A percentile compares a stretch with the other conserved stretches of the same genome.
phyloP scores from a whole-genome alignment of 2,329 filamentous ascomycete species.

The Exophiala spinifera region DNA sequence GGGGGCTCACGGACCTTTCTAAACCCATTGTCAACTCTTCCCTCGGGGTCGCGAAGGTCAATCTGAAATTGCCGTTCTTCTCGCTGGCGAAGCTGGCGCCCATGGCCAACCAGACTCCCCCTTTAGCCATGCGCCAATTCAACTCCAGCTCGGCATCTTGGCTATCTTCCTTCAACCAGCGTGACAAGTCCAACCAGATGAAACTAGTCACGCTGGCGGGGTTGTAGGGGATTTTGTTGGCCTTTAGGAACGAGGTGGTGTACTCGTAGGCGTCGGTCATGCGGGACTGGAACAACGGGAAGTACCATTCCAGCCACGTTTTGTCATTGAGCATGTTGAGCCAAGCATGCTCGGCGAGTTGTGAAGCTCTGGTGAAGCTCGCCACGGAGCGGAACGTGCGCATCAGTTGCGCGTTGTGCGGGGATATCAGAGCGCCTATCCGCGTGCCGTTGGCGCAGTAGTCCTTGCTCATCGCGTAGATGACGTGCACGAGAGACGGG shows the following conservation, averaged over 20 bases:
- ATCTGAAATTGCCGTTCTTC: conserved; percentile 21
- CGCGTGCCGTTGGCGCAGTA: conserved; percentile 25
- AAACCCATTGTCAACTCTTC: conserved; percentile 22
- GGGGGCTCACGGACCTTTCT: conserved; percentile 11
- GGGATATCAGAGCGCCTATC: conserved; percentile 43
- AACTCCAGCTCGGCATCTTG: conserved; percentile 16
- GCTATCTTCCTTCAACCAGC: conserved; percentile 17
- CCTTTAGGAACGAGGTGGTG: conserved; percentile 12
- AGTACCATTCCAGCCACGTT: conserved; percentile 17
- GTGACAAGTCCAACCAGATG: conserved; percentile 24
- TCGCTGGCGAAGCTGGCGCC: conserved; percentile 21
- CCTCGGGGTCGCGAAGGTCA: conserved; percentile 24
- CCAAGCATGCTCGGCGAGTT: conserved; percentile 39
- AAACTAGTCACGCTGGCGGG: conserved; percentile 22
- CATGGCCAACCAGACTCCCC: conserved; percentile 23
- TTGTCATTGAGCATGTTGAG: conserved; percentile 20
- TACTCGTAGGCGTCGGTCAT: conserved; percentile 24
- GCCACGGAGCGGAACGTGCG: conserved; percentile 39
- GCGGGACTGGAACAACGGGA: conserved; percentile 14
- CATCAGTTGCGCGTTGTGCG: conserved; percentile 42
- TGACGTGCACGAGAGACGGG: conserved; percentile 21
- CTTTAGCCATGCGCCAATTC: conserved; percentile 18
- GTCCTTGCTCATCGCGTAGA: conserved; percentile 25
- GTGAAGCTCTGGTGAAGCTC: conserved; percentile 49
- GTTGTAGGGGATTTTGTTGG: conserved; percentile 17